A percentile compares a stretch with the other conserved stretches of the same genome.
These are phyloP conservation scores for Aureobasidium sp. DNA, from an alignment of 2,329 filamentous ascomycete species.

Conservation along the genomic window DNA sequence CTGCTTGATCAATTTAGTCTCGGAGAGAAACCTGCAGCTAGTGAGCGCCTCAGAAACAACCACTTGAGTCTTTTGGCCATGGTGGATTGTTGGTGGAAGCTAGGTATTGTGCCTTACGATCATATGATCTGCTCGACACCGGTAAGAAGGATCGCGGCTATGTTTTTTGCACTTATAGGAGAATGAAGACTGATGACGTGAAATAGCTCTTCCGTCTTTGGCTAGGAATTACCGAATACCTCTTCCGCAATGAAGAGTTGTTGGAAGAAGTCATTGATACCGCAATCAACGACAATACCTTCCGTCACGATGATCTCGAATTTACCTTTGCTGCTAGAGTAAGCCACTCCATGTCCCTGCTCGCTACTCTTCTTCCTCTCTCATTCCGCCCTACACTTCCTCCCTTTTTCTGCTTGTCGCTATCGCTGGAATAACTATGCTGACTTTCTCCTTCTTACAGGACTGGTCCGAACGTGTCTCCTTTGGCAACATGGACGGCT, in stretches of 20 bases:
- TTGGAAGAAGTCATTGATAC: conserved; percentile 81
- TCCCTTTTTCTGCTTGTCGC: no score
- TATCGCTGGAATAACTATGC: no score
- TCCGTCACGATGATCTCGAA: conserved; percentile 91
- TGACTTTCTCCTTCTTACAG: conserved; percentile 25
- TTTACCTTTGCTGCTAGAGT: conserved; percentile 91
- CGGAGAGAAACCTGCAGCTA: conserved; percentile 57
- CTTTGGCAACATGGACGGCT: conserved; percentile 87
- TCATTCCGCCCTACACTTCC: no score
- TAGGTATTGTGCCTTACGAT: conserved; percentile 92
- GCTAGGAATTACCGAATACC: conserved; percentile 92
- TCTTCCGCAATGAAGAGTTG: conserved; percentile 76
- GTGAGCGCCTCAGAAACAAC: conserved; percentile 71
- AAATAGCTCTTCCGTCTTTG: conserved; percentile 78
- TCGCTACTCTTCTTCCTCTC: background rate
- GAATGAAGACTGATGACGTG: background rate
- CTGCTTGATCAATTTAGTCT: conserved; percentile 86
- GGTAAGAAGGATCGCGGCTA: conserved; percentile 30
- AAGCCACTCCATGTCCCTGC: conserved; percentile 16
- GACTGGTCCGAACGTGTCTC: conserved; percentile 94
- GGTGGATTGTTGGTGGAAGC: conserved; percentile 95
- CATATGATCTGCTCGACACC: conserved; percentile 99
- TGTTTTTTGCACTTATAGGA: conserved; percentile 22
- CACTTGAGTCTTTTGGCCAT: conserved; percentile 90
- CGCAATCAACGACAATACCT: conserved; percentile 82